Conservation (phyloP, 306 rosid genomes). For the Leucaena leucocephala region DNA sequence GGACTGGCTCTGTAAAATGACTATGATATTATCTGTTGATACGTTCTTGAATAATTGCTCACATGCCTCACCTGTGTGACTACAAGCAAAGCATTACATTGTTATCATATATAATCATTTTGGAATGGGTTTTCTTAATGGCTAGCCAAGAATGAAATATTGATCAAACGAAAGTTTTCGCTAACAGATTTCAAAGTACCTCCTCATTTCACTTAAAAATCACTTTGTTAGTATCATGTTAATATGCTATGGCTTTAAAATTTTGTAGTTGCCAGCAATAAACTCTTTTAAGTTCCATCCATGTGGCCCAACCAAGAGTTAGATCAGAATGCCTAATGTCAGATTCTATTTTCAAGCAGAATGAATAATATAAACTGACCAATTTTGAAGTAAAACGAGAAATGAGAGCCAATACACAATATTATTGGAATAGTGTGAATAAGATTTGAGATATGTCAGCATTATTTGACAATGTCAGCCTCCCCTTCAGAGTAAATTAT, state of each 20-base stretch:
- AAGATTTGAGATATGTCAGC: not conserved
- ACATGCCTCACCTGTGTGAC: too few species aligned
- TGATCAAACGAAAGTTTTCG: not conserved
- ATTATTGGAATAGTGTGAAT: not conserved
- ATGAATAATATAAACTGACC: not conserved
- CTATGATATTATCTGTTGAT: slow-evolving; percentile 14
- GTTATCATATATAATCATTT: not conserved
- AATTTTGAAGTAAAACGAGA: not conserved
- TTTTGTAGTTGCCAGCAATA: slow-evolving; percentile 5
- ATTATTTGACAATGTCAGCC: not conserved
- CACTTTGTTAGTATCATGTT: not conserved
- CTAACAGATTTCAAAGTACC: not conserved
- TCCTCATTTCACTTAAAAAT: not conserved
- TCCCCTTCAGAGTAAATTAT: not conserved
- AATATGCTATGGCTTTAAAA: not conserved
- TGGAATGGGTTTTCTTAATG: not conserved
- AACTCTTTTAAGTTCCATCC: slow-evolving; percentile 2
- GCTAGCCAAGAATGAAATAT: not conserved
- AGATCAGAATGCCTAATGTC: not conserved
- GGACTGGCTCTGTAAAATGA: not conserved
- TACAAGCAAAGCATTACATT: not conserved
- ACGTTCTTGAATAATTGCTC: slow-evolving; percentile 7
- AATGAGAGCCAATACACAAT: not conserved
- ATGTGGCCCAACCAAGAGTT: not conserved
- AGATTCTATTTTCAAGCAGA: not conserved